A percentile compares a stretch with the other conserved stretches of the same genome.
phyloP scores from a whole-genome alignment of 1,284 basidiomycete genomes.

The Termitomyces sp. region DNA sequence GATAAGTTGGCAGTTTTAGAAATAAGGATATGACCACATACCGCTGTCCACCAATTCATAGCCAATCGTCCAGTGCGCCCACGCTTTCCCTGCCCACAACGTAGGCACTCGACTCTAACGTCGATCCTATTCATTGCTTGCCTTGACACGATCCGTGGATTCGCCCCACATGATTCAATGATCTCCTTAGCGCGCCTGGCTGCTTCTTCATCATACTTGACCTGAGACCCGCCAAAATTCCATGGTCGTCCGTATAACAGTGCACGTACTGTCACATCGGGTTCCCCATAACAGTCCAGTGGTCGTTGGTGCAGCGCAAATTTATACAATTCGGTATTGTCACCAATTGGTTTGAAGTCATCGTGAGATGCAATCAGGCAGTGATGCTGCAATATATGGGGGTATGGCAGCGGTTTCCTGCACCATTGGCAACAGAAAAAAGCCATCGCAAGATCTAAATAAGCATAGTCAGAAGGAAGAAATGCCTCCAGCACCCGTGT shows the following conservation, averaged over 20 bases:
- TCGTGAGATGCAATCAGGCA: background rate
- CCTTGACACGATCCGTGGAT: conserved; percentile 8
- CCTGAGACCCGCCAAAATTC: conserved; percentile 15
- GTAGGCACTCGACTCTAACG: conserved; percentile 16
- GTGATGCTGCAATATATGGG: background rate
- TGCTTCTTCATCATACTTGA: conserved; percentile 15
- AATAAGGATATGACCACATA: background rate
- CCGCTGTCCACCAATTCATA: conserved; percentile 17
- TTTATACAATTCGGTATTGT: conserved; percentile 1
- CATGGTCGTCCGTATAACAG: conserved; percentile 14
- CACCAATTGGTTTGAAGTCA: background rate
- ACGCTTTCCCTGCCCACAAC: conserved; percentile 5
- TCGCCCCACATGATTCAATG: conserved; percentile 10
- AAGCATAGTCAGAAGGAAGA: background rate
- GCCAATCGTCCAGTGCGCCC: conserved; percentile 5
- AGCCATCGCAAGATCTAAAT: background rate
- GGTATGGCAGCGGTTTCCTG: background rate
- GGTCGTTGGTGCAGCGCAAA: background rate
- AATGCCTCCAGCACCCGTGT: background rate
- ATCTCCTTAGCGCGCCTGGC: conserved; percentile 8
- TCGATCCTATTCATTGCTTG: conserved; percentile 14
- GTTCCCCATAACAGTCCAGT: background rate
- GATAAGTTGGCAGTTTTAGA: background rate
- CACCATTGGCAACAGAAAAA: conserved; percentile 5
- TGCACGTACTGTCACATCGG: background rate